Conservation (phyloP, 1,284 basidiomycete species). For the Pseudozyma hubeiensis region DNA sequence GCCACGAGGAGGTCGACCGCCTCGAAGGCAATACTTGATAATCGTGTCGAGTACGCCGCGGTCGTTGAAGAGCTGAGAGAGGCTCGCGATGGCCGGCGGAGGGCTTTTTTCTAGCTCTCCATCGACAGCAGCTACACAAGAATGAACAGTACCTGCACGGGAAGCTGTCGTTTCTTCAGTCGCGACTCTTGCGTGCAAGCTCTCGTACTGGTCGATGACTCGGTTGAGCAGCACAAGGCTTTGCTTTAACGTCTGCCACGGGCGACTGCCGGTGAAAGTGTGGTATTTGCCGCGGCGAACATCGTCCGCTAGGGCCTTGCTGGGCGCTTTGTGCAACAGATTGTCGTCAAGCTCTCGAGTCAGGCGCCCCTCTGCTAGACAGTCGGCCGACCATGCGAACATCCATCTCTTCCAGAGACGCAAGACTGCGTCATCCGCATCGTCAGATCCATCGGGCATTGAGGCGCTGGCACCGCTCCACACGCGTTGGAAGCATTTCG, state of each 20-base stretch:
- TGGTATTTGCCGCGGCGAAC: neutral
- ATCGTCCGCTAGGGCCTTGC: neutral
- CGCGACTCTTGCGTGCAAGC: neutral
- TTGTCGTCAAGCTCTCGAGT: neutral
- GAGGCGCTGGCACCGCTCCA: constrained; percentile 11
- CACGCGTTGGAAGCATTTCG: constrained; percentile 5
- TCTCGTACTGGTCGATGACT: constrained; percentile 21
- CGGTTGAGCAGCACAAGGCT: constrained; percentile 19
- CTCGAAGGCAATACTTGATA: constrained; percentile 17
- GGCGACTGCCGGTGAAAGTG: constrained; percentile 18
- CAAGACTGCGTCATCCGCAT: constrained; percentile 4
- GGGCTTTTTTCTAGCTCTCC: too few species aligned
- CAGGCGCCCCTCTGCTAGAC: constrained; percentile 1
- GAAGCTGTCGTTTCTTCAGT: too few species aligned
- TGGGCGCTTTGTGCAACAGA: neutral
- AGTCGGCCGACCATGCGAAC: constrained; percentile 25
- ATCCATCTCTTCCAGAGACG: constrained; percentile 46
- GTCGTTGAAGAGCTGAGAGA: constrained; percentile 8
- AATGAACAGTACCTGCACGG: too few species aligned
- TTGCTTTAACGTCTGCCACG: constrained; percentile 37
- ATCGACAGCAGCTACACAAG: too few species aligned
- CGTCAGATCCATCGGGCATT: neutral
- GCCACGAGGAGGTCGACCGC: constrained; percentile 4
- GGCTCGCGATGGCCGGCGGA: neutral
- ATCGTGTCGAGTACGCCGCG: constrained; percentile 9